These are phyloP conservation scores for Xylaria sp. DNA, from an alignment of 2,329 filamentous ascomycete genomes.

Conservation along the genomic window DNA sequence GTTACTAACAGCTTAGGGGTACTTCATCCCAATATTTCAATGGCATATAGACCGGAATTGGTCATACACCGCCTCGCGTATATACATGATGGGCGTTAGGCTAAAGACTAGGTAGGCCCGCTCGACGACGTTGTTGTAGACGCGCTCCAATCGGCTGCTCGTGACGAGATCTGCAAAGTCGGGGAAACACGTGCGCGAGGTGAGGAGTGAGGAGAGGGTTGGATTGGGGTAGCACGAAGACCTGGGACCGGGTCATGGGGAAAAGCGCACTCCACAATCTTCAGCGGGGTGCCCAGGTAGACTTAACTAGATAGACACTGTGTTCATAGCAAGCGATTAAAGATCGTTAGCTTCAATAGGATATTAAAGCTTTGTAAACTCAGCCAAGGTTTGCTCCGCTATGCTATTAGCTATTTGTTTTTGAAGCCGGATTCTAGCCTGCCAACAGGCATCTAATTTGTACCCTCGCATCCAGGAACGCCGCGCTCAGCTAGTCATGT, in stretches of 20 bases:
- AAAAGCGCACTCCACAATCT: slow-evolving; percentile 29
- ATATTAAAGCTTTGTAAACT: neutral
- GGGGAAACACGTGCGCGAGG: slow-evolving; percentile 31
- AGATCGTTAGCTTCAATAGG: neutral
- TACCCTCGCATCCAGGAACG: slow-evolving; percentile 28
- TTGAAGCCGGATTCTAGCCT: neutral
- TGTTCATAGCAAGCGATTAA: slow-evolving; percentile 2
- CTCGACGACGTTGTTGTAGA: slow-evolving; percentile 10
- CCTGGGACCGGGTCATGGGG: slow-evolving; percentile 9
- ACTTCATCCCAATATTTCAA: neutral
- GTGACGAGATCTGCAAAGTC: slow-evolving; percentile 17
- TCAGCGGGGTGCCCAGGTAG: slow-evolving; percentile 20
- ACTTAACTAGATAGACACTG: slow-evolving; percentile 1
- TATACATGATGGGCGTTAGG: slow-evolving; percentile 8
- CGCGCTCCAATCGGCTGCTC: slow-evolving; percentile 31
- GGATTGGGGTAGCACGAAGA: slow-evolving; percentile 11
- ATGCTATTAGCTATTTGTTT: neutral
- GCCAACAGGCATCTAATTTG: neutral
- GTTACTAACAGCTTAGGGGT: slow-evolving; percentile 1
- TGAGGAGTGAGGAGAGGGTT: slow-evolving; percentile 34
- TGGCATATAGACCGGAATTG: neutral
- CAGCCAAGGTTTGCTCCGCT: neutral
- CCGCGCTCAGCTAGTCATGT: slow-evolving; percentile 37
- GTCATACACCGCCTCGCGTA: neutral
- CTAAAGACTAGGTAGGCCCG: slow-evolving; percentile 17